Evolutionary conservation across 2,329 filamentous ascomycete species (phyloP).

Genomic region (Neonectria ditissima): DNA sequence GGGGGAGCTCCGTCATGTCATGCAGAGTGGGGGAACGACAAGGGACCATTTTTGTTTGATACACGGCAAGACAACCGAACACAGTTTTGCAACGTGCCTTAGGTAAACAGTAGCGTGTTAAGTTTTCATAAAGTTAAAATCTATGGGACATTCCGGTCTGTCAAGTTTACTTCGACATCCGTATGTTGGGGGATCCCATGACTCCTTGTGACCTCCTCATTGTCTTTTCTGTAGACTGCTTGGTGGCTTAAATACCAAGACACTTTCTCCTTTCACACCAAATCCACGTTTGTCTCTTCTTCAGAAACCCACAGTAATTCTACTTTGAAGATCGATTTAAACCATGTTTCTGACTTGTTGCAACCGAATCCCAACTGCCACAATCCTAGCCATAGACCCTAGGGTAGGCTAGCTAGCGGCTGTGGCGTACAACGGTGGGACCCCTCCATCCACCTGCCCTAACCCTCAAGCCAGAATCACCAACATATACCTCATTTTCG

Average conservation of each 20-base stretch:
- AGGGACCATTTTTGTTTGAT: not conserved
- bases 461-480: slow-evolving; percentile 2
- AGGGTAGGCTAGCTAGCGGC: slow-evolving; percentile 5
- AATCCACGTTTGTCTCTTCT: not conserved
- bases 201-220: too few relatives aligned
- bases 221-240: too few relatives aligned
- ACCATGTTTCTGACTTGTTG: not conserved
- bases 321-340: not conserved
- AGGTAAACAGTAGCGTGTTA: too few relatives aligned
- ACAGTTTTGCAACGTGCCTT: not conserved
- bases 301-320: not conserved
- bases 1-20: not conserved
- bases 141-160: too few relatives aligned
- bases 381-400: not conserved
- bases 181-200: too few relatives aligned
- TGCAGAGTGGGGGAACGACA: not conserved
- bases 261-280: not conserved
- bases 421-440: slow-evolving; percentile 4
- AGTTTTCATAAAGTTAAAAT: too few relatives aligned
- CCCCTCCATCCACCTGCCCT: slow-evolving; percentile 10
- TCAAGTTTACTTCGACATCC: too few relatives aligned
- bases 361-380: not conserved
- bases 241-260: not conserved
- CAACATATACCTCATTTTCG: slow-evolving; percentile 29
- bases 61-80: not conserved